Percentiles rank a stretch among this genome's conserved stretches.
Evolutionary conservation across 179 eudicot species (phyloP).

Genomic region (Pouteria campechiana): DNA sequence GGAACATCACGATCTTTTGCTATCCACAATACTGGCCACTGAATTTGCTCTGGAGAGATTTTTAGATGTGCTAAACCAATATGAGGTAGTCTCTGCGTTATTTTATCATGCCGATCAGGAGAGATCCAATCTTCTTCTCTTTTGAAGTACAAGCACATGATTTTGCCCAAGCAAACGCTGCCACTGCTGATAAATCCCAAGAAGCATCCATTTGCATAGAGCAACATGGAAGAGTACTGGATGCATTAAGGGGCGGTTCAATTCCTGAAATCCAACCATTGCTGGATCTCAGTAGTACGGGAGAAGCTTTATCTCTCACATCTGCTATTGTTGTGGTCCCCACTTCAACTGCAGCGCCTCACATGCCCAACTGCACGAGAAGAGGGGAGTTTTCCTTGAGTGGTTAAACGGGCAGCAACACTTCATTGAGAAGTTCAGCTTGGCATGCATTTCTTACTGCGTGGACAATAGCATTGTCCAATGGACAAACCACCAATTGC

Average conservation of each 20-base stretch:
- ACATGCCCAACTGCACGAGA: no score
- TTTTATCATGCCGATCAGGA: conserved; percentile 81
- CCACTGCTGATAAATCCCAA: conserved; percentile 64
- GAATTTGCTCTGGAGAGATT: conserved; percentile 71
- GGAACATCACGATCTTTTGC: conserved; percentile 96
- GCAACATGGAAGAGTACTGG: conserved; percentile 82
- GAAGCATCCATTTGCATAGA: conserved; percentile 87
- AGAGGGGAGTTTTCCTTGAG: no score
- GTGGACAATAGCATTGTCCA: no score
- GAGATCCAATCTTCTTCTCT: conserved; percentile 59
- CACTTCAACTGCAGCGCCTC: no score
- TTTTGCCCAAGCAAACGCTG: conserved; percentile 74
- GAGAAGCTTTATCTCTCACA: conserved; percentile 59
- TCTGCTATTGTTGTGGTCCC: conserved; percentile 79
- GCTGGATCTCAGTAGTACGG: conserved; percentile 36
- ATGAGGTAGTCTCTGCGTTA: conserved; percentile 64
- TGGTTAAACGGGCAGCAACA: no score
- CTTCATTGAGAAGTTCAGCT: no score
- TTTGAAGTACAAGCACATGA: conserved; percentile 76
- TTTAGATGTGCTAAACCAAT: conserved; percentile 48
- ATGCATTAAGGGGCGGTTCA: conserved; percentile 74
- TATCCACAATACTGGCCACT: conserved; percentile 72
- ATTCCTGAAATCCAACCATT: conserved; percentile 49
- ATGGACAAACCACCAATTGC: no score
- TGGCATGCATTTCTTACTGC: no score